phyloP scores from a whole-genome alignment of 768 basidiomycete genomes.

The Collybia sordida region DNA sequence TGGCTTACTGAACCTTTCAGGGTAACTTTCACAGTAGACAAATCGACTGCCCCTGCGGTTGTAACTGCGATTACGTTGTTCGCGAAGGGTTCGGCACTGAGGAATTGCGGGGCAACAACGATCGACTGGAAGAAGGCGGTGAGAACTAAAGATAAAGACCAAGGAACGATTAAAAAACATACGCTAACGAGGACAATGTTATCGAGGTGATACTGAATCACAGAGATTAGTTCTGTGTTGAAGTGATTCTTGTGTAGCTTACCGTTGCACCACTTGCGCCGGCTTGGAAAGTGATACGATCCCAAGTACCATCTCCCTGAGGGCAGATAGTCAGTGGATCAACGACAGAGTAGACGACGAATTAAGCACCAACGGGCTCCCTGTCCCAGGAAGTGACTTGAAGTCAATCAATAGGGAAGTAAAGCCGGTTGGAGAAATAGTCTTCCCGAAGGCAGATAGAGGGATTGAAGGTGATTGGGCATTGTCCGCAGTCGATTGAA shows the following conservation, averaged over 20 bases:
- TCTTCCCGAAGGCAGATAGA: conserved; percentile 40
- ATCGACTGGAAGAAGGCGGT: conserved; percentile 29
- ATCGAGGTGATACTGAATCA: conserved; percentile 44
- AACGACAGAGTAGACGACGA: background rate
- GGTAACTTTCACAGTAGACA: conserved; percentile 33
- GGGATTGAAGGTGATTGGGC: conserved; percentile 36
- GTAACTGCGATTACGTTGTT: conserved; percentile 50
- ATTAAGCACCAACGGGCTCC: conserved; percentile 31
- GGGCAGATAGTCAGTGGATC: background rate
- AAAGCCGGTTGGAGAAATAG: conserved; percentile 35
- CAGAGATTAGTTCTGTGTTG: background rate
- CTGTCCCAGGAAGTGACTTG: conserved; percentile 41
- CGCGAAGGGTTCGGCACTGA: conserved; percentile 51
- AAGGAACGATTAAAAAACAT: conserved; percentile 8
- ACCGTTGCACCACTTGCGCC: conserved; percentile 43
- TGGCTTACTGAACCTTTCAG: conserved; percentile 37
- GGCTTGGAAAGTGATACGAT: conserved; percentile 50
- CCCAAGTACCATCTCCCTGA: conserved; percentile 43
- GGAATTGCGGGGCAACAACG: conserved; percentile 43
- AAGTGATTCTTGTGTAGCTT: conserved; percentile 8
- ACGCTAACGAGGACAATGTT: conserved; percentile 47
- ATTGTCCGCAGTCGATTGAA: conserved; percentile 39
- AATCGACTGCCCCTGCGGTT: conserved; percentile 44
- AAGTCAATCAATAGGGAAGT: conserved; percentile 49
- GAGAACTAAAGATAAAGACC: background rate